phyloP scores from a whole-genome alignment of 257 asterid species.

The Ehretia macrophylla region DNA sequence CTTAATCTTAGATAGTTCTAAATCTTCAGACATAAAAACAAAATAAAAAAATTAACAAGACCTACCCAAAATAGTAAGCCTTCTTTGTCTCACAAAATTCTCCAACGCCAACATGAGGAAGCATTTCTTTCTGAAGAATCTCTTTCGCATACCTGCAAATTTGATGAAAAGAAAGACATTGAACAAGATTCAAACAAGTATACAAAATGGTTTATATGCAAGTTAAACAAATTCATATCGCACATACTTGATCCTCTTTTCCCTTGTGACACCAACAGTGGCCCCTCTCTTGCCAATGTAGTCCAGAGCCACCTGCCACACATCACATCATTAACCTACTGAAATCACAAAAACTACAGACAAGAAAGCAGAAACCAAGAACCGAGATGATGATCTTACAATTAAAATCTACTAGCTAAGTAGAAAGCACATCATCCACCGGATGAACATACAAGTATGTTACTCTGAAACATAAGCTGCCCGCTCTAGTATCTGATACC shows the following conservation, averaged over 20 bases:
- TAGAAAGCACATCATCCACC: too few species aligned
- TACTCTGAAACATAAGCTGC: too few species aligned
- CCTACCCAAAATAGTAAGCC: slow-evolving; percentile 94
- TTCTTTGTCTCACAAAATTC: slow-evolving; percentile 94
- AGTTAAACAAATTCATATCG: neutral
- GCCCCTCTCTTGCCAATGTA: slow-evolving; percentile 98
- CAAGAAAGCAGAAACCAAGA: neutral
- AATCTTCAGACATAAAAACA: slow-evolving; percentile 9
- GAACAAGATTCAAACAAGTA: slow-evolving; percentile 12
- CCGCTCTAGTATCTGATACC: too few species aligned
- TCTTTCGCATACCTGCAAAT: slow-evolving; percentile 85
- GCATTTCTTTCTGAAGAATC: slow-evolving; percentile 97
- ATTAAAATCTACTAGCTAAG: neutral
- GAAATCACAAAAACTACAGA: slow-evolving; percentile 1
- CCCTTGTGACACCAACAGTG: slow-evolving; percentile 92
- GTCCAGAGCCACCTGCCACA: slow-evolving; percentile 87
- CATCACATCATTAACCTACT: slow-evolving; percentile 1
- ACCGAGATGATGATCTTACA: neutral
- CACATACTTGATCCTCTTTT: slow-evolving; percentile 88
- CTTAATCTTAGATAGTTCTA: slow-evolving; percentile 17
- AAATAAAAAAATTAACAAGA: slow-evolving; percentile 2
- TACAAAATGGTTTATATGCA: neutral
- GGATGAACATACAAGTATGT: too few species aligned
- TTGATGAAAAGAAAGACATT: slow-evolving; percentile 2
- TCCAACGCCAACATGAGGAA: slow-evolving; percentile 96